A percentile compares a stretch with the other conserved stretches of the same genome.
phyloP scores from a whole-genome alignment of 805 yeast species.

The Starmera quercuum region DNA sequence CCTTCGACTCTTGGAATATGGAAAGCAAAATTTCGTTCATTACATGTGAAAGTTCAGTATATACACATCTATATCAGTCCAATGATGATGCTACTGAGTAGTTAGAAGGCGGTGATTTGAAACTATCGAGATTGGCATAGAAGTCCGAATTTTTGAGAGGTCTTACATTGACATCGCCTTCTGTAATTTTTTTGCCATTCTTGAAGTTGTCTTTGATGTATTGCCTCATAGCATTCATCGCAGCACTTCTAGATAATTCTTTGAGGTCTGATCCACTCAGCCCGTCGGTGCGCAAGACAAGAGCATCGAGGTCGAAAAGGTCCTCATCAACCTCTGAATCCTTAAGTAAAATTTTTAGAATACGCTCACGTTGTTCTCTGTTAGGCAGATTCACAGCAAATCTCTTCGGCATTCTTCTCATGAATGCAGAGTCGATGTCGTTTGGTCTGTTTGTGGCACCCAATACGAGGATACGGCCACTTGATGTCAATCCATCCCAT shows the following conservation, averaged over 20 bases:
- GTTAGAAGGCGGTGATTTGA: not conserved
- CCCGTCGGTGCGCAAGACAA: slow-evolving; percentile 64
- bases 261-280: slow-evolving; percentile 87
- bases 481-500: slow-evolving; percentile 86
- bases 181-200: slow-evolving; percentile 24
- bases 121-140: slow-evolving; percentile 6
- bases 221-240: slow-evolving; percentile 82
- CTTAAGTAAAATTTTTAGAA: slow-evolving; percentile 58
- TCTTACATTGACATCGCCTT: slow-evolving; percentile 39
- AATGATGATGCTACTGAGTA: not conserved
- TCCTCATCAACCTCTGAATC: slow-evolving; percentile 54
- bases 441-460: slow-evolving; percentile 93
- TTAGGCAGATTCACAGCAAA: slow-evolving; percentile 75
- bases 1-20: no score
- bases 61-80: not conserved
- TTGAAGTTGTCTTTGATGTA: slow-evolving; percentile 51
- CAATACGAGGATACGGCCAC: slow-evolving; percentile 76
- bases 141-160: slow-evolving; percentile 60
- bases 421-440: slow-evolving; percentile 87
- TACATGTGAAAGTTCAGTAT: no score
- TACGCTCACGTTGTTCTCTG: slow-evolving; percentile 57
- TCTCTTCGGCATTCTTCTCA: slow-evolving; percentile 88
- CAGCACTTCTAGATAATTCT: slow-evolving; percentile 91
- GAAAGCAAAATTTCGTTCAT: no score
- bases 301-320: slow-evolving; percentile 51